Conservation (phyloP, 2,329 filamentous ascomycete species). For the Cryphonectria japonica region DNA sequence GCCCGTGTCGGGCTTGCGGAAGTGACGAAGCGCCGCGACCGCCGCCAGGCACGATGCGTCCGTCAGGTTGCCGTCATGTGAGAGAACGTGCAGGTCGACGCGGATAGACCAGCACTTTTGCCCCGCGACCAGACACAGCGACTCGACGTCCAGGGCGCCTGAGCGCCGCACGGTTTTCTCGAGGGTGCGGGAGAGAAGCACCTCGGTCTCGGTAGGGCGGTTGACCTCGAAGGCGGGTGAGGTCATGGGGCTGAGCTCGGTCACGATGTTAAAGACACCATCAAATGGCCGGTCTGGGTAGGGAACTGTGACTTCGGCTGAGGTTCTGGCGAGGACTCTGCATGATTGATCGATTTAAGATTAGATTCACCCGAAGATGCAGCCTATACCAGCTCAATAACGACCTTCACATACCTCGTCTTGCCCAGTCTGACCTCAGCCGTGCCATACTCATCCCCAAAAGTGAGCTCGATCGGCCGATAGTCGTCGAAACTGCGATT, state of each 20-base stretch:
- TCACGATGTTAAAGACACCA: conserved; percentile 89
- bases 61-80: conserved; percentile 87
- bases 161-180: conserved; percentile 95
- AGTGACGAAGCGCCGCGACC: conserved; percentile 87
- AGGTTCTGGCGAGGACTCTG: conserved; percentile 83
- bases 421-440: conserved; percentile 87
- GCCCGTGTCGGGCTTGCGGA: conserved; percentile 84
- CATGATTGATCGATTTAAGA: background rate
- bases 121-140: conserved; percentile 88
- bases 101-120: conserved; percentile 90
- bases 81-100: conserved; percentile 88
- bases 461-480: conserved; percentile 74
- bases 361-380: conserved; percentile 15
- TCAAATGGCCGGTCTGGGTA: conserved; percentile 90
- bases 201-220: conserved; percentile 80
- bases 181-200: conserved; percentile 82
- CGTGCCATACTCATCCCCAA: conserved; percentile 90
- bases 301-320: conserved; percentile 85
- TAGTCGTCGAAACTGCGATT: conserved; percentile 81
- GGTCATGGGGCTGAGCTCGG: conserved; percentile 90
- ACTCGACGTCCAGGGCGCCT: conserved; percentile 91
- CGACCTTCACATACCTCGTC: conserved; percentile 66
- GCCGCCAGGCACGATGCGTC: conserved; percentile 86
- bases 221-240: conserved; percentile 88
- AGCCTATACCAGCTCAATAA: no score